These are phyloP conservation scores for Allantophomopsis cytisporea DNA, from an alignment of 2,329 filamentous ascomycete species.

Conservation along the genomic window DNA sequence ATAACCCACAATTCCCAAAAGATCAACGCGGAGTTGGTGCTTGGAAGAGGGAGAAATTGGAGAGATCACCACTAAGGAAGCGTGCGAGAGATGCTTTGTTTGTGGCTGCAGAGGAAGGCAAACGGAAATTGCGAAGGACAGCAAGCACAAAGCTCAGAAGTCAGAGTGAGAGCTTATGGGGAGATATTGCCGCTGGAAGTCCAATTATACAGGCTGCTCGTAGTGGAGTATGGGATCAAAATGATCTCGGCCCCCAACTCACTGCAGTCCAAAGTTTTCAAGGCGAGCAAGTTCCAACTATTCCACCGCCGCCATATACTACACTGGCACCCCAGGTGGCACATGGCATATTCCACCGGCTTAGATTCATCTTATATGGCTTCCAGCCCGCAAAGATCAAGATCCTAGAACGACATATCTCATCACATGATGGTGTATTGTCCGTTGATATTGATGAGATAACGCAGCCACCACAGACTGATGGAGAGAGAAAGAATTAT, in stretches of 20 bases:
- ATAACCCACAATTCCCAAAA: constrained; percentile 57
- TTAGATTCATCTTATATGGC: constrained; percentile 25
- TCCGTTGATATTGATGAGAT: constrained; percentile 9
- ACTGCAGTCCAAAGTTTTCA: not conserved
- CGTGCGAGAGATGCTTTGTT: constrained; percentile 35
- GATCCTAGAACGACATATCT: constrained; percentile 20
- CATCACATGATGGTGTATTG: constrained; percentile 20
- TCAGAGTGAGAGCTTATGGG: constrained; percentile 80
- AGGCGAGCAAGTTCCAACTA: not conserved
- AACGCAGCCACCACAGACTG: not conserved
- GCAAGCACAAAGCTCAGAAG: constrained; percentile 72
- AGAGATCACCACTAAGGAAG: constrained; percentile 39
- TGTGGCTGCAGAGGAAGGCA: constrained; percentile 37
- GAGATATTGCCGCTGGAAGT: constrained; percentile 57
- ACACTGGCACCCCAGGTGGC: constrained; percentile 4
- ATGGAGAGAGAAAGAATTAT: constrained; percentile 8
- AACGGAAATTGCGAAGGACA: constrained; percentile 74
- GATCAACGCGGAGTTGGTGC: constrained; percentile 67
- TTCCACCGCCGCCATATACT: not conserved
- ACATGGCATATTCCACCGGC: constrained; percentile 4
- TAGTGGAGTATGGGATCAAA: constrained; percentile 14
- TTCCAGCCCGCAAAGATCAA: constrained; percentile 24
- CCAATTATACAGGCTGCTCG: constrained; percentile 12
- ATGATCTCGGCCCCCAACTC: not conserved
- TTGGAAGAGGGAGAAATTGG: constrained; percentile 44